A percentile compares a stretch with the other conserved stretches of the same genome.
These are phyloP conservation scores for Pythium chondricola DNA, from an alignment of 352 stramenopile species.

Conservation along the genomic window DNA sequence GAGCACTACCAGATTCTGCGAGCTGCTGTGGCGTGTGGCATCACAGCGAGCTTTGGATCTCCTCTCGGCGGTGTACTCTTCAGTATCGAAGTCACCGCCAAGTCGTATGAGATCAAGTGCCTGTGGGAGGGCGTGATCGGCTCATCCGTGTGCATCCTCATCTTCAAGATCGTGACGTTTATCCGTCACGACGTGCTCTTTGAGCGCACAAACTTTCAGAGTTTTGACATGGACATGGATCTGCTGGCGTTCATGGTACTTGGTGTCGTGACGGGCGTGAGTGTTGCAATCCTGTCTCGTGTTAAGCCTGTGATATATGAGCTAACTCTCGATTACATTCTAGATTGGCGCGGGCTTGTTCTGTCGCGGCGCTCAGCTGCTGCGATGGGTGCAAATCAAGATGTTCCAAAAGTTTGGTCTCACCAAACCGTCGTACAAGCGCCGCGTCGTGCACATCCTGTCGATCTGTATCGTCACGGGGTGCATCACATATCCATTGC, in stretches of 20 bases:
- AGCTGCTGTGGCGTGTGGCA: constrained; percentile 59
- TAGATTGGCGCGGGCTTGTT: constrained; percentile 64
- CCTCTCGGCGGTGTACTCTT: constrained; percentile 74
- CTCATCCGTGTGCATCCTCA: constrained; percentile 69
- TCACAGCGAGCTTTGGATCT: constrained; percentile 77
- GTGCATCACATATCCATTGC: constrained; percentile 57
- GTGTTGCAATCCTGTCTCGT: not conserved
- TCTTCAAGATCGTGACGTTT: constrained; percentile 74
- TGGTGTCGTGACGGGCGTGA: constrained; percentile 58
- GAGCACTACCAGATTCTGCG: constrained; percentile 71
- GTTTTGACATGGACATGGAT: constrained; percentile 78
- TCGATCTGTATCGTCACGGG: constrained; percentile 53
- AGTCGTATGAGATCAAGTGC: constrained; percentile 83
- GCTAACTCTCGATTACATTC: not conserved
- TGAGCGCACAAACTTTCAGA: constrained; percentile 64
- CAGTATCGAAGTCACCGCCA: constrained; percentile 81
- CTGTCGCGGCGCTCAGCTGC: constrained; percentile 39
- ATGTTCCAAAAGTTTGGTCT: constrained; percentile 50
- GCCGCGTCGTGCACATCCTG: constrained; percentile 49
- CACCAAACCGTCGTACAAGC: constrained; percentile 43
- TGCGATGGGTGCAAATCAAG: constrained; percentile 42
- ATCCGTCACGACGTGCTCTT: constrained; percentile 70
- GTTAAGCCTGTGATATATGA: not conserved
- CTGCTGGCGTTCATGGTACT: constrained; percentile 68
- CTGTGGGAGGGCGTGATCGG: constrained; percentile 81